Conservation (phyloP, 2,329 filamentous ascomycete species). For the Geosmithia morbida region DNA sequence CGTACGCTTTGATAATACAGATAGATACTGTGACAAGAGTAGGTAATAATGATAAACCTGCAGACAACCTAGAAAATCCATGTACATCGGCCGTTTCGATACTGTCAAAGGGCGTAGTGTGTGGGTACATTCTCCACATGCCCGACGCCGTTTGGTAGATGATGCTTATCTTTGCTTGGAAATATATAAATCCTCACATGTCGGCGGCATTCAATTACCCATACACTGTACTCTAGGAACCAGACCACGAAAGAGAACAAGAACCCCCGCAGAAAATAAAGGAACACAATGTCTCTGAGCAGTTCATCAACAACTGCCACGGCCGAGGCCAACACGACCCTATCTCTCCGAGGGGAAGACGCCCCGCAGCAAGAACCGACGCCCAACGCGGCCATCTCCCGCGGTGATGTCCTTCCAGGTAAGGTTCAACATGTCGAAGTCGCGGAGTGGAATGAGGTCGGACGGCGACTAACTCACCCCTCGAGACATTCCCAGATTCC, state of each 20-base stretch:
- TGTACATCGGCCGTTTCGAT: neutral
- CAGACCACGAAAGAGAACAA: neutral
- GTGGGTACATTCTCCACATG: neutral
- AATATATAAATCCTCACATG: neutral
- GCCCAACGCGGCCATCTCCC: conserved; percentile 1
- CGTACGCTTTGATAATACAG: too few species aligned
- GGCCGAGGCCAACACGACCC: neutral
- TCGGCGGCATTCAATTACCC: neutral
- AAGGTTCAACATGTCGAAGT: neutral
- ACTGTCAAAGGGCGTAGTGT: neutral
- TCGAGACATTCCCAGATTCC: neutral
- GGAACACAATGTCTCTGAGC: neutral
- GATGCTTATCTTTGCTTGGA: neutral
- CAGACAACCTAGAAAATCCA: too few species aligned
- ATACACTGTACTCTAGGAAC: too few species aligned
- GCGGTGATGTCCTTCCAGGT: conserved; percentile 1
- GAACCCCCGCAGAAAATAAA: neutral
- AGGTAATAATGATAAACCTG: neutral
- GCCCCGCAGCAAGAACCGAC: neutral
- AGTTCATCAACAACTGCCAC: neutral
- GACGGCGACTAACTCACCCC: neutral
- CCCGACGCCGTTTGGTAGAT: neutral
- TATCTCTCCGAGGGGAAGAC: neutral
- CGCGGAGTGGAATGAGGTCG: neutral
- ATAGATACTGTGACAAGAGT: too few species aligned